phyloP scores from a whole-genome alignment of 352 stramenopile species.

The Phytophthora kernoviae region DNA sequence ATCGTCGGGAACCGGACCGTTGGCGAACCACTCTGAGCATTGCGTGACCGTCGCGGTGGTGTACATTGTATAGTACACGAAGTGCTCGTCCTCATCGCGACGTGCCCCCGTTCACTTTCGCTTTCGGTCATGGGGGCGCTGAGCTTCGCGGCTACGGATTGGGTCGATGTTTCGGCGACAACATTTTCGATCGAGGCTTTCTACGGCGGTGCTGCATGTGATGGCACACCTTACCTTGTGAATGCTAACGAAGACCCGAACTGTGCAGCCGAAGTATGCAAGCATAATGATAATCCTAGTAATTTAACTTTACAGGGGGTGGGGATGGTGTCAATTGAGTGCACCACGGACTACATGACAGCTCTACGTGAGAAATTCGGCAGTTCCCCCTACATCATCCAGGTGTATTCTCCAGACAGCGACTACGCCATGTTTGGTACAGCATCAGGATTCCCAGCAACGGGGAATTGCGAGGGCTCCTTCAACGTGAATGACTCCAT shows the following conservation, averaged over 20 bases:
- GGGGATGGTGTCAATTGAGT: neutral
- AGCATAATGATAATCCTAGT: neutral
- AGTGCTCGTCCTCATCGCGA: too few species aligned
- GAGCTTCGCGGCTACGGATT: neutral
- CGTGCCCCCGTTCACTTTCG: too few species aligned
- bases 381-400: slow-evolving; percentile 5
- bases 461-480: slow-evolving; percentile 3
- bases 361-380: neutral
- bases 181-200: neutral
- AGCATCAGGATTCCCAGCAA: neutral
- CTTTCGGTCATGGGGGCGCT: neutral
- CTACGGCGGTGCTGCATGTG: neutral
- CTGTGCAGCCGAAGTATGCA: neutral
- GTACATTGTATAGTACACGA: too few species aligned
- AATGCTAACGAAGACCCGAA: neutral
- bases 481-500: neutral
- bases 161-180: neutral
- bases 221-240: slow-evolving; percentile 7
- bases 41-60: too few species aligned
- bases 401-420: neutral
- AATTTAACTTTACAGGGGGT: neutral
- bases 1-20: too few species aligned
- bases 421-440: neutral
- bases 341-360: slow-evolving; percentile 1
- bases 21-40: too few species aligned